Evolutionary conservation across 352 stramenopile species (phyloP).

Genomic region (Globisporangium nodosum): DNA sequence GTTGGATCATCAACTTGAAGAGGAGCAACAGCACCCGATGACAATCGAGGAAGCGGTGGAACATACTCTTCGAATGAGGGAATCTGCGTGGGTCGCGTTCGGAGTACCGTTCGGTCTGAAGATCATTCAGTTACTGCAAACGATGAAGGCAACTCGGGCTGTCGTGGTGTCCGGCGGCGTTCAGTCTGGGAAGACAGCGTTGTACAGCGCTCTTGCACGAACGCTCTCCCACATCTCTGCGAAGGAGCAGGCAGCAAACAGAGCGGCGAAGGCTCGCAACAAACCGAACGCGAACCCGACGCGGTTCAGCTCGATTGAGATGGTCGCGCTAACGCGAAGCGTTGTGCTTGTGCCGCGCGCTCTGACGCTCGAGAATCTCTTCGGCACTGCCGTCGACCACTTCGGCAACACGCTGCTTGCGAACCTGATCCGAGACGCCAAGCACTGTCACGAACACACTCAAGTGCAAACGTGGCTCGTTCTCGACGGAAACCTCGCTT

Average conservation of each 20-base stretch:
- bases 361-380: constrained; percentile 24
- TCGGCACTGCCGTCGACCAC: constrained; percentile 17
- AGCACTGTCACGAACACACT: constrained; percentile 15
- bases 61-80: constrained; percentile 13
- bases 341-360: constrained; percentile 42
- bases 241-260: not conserved
- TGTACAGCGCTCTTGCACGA: constrained; percentile 35
- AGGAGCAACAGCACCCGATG: not conserved
- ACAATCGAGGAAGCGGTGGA: constrained; percentile 32
- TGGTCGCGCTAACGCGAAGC: constrained; percentile 12
- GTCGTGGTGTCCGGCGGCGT: constrained; percentile 38
- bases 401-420: constrained; percentile 27
- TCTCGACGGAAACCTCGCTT: constrained; percentile 52
- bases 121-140: constrained; percentile 37
- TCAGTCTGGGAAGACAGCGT: constrained; percentile 46
- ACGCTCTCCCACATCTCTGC: constrained; percentile 18
- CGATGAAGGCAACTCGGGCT: constrained; percentile 16
- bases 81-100: constrained; percentile 24
- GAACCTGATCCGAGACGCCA: constrained; percentile 42
- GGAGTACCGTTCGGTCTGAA: constrained; percentile 32
- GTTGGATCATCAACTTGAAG: not conserved
- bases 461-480: constrained; percentile 50
- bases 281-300: not conserved
- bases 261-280: not conserved
- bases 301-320: not conserved